Evolutionary conservation across 352 stramenopile species (phyloP).

Genomic region (Pythium plurisporium): DNA sequence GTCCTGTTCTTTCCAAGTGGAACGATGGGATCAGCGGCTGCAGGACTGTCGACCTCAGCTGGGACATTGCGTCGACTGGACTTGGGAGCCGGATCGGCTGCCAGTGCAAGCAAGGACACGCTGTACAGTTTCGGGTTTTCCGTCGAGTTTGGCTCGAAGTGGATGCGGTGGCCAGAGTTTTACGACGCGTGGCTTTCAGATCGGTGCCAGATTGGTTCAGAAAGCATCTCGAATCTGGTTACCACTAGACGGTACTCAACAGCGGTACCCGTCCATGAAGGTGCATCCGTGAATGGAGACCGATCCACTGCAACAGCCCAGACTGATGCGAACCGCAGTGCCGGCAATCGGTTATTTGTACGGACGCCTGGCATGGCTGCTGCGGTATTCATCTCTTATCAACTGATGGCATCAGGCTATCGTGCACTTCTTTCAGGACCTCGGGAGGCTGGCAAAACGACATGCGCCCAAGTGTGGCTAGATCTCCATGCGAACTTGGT

Average conservation of each 20-base stretch:
- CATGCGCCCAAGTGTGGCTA: constrained; percentile 22
- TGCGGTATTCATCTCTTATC: constrained; percentile 40
- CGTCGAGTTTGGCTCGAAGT: constrained; percentile 67
- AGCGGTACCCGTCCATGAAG: background rate
- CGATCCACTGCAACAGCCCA: too few species aligned
- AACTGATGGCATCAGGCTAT: constrained; percentile 40
- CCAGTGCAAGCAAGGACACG: constrained; percentile 27
- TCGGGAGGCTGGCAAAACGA: constrained; percentile 48
- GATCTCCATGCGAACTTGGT: constrained; percentile 8
- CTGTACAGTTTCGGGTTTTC: constrained; percentile 70
- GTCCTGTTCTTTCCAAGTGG: constrained; percentile 51
- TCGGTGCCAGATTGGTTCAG: constrained; percentile 3
- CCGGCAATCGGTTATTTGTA: constrained; percentile 23
- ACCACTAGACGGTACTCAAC: background rate
- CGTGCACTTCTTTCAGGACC: constrained; percentile 35
- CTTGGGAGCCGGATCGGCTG: background rate
- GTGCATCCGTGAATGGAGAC: too few species aligned
- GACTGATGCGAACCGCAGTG: background rate
- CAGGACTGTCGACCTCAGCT: background rate
- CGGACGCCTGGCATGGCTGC: constrained; percentile 33
- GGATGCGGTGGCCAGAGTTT: constrained; percentile 63
- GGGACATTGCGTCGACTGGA: constrained; percentile 13
- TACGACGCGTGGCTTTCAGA: constrained; percentile 47
- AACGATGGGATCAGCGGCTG: constrained; percentile 16
- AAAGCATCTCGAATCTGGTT: background rate